Conservation (phyloP, 2,329 filamentous ascomycete species). For the Neonectria neomacrospora region DNA sequence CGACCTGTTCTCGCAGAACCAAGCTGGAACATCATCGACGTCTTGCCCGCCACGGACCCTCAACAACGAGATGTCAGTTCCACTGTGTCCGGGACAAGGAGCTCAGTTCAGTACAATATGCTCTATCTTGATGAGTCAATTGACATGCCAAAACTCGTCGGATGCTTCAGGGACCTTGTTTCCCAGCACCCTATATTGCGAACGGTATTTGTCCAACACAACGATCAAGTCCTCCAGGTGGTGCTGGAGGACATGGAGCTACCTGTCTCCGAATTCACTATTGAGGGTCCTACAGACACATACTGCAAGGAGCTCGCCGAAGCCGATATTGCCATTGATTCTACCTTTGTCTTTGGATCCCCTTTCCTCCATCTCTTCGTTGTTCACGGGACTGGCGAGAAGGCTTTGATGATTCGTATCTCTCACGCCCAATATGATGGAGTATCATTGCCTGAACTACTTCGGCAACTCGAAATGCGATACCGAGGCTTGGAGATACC, state of each 20-base stretch:
- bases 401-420: constrained; percentile 46
- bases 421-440: constrained; percentile 64
- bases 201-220: constrained; percentile 41
- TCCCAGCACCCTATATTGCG: constrained; percentile 39
- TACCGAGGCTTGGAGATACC: constrained; percentile 47
- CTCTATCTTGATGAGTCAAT: constrained; percentile 42
- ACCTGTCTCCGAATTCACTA: constrained; percentile 27
- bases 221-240: constrained; percentile 33
- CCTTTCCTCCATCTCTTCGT: constrained; percentile 38
- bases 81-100: constrained; percentile 36
- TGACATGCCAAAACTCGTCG: constrained; percentile 29
- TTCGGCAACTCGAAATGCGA: constrained; percentile 53
- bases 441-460: constrained; percentile 57
- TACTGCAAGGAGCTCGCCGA: constrained; percentile 35
- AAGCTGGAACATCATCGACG: constrained; percentile 38
- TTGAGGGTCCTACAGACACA: constrained; percentile 25
- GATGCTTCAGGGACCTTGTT: constrained; percentile 40
- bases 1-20: constrained; percentile 33
- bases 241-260: constrained; percentile 35
- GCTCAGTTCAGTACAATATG: constrained; percentile 45
- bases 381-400: constrained; percentile 32
- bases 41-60: constrained; percentile 37
- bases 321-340: constrained; percentile 25
- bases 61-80: constrained; percentile 39
- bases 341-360: constrained; percentile 27